A percentile compares a stretch with the other conserved stretches of the same genome.
Conservation (phyloP, 208 protist species). For the Herpetomonas samuelpessoai region DNA sequence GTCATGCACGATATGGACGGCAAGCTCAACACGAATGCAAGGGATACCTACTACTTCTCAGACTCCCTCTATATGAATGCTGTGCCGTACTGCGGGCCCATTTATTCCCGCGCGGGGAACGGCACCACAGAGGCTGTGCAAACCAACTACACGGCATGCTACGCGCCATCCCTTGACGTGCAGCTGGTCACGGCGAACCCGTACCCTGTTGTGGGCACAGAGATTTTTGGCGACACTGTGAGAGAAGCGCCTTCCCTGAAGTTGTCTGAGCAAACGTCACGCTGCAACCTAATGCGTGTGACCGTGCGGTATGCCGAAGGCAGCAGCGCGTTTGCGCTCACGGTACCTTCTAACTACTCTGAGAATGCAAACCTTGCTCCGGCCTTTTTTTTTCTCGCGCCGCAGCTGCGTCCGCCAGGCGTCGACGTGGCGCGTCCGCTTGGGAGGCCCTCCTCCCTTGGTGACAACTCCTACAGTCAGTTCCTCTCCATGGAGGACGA, state of each 20-base stretch:
- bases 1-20: slow-evolving; percentile 6
- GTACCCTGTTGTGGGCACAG: background rate
- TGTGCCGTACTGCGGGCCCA: background rate
- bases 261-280: no score
- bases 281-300: background rate
- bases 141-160: background rate
- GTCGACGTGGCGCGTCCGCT: background rate
- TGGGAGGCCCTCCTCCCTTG: background rate
- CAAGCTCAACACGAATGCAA: background rate
- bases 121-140: no score
- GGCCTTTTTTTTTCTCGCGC: slow-evolving; percentile 9
- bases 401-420: background rate
- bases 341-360: background rate
- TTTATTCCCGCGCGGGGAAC: background rate
- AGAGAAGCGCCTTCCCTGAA: no score
- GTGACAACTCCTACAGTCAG: background rate
- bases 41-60: slow-evolving; percentile 5
- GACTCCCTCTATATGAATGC: slow-evolving; percentile 7
- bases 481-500: slow-evolving; percentile 2
- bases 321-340: slow-evolving; percentile 5
- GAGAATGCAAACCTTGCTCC: background rate
- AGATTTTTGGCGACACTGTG: background rate
- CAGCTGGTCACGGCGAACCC: background rate
- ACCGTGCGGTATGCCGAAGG: slow-evolving; percentile 6
- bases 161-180: background rate